phyloP scores from a whole-genome alignment of 2,329 filamentous ascomycete species.

The Graphiopsis chlorocephala region DNA sequence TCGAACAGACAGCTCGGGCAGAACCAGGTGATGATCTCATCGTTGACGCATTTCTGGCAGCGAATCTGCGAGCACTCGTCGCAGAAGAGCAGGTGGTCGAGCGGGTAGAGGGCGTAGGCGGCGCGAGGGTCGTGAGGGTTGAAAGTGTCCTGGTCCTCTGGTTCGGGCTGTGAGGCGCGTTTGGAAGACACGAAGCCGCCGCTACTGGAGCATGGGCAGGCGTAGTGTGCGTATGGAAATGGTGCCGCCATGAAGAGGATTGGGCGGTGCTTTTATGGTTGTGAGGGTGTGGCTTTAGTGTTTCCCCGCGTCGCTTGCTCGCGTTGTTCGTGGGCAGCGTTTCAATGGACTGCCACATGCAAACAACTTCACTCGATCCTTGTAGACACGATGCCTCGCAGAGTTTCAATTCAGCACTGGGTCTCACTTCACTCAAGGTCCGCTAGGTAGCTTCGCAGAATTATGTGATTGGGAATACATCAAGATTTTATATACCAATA shows the following conservation, averaged over 20 bases:
- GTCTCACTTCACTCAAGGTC: neutral
- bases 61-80: slow-evolving; percentile 96
- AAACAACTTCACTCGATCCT: neutral
- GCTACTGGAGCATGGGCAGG: slow-evolving; percentile 60
- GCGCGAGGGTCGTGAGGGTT: slow-evolving; percentile 81
- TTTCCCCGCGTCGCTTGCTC: slow-evolving; percentile 2
- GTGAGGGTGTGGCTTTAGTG: neutral
- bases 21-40: slow-evolving; percentile 93
- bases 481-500: neutral
- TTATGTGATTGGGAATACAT: neutral
- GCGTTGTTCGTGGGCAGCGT: neutral
- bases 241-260: slow-evolving; percentile 5
- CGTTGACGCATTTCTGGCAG: slow-evolving; percentile 84
- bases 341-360: neutral
- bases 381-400: neutral
- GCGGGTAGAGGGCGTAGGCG: slow-evolving; percentile 87
- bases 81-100: slow-evolving; percentile 93
- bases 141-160: slow-evolving; percentile 72
- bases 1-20: slow-evolving; percentile 96
- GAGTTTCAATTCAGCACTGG: neutral
- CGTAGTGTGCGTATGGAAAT: slow-evolving; percentile 62
- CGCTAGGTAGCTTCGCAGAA: neutral
- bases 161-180: slow-evolving; percentile 30
- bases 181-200: slow-evolving; percentile 35
- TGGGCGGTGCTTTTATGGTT: neutral